phyloP scores from a whole-genome alignment of 352 stramenopile genomes.

The Albugo candida region DNA sequence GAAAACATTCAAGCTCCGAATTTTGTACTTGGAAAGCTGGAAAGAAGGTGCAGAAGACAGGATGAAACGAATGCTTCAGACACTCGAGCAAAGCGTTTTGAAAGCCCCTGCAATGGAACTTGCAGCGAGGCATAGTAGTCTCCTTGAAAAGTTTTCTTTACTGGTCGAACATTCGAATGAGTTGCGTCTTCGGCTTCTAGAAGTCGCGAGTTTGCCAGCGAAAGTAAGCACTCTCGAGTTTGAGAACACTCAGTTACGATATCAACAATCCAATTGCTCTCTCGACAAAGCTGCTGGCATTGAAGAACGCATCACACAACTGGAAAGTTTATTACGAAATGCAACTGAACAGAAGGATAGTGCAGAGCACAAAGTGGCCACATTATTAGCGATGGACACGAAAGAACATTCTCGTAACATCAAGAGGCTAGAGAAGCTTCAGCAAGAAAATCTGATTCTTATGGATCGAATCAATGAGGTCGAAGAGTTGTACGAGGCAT shows the following conservation, averaged over 20 bases:
- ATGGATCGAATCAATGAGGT: conserved; percentile 49
- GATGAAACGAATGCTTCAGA: conserved; percentile 38
- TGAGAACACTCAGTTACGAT: too few species aligned
- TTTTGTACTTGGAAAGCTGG: conserved; percentile 84
- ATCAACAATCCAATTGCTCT: too few species aligned
- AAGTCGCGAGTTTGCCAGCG: conserved; percentile 3
- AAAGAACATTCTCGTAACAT: not conserved
- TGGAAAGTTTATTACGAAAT: conserved; percentile 23
- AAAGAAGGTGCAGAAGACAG: conserved; percentile 50
- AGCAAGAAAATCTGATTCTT: conserved; percentile 30
- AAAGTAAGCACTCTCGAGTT: not conserved
- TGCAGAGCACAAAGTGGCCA: conserved; percentile 26
- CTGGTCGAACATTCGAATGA: conserved; percentile 23
- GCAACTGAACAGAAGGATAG: conserved; percentile 15
- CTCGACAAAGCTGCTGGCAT: not conserved
- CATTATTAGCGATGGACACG: not conserved
- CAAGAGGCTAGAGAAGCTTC: conserved; percentile 12
- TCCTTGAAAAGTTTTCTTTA: conserved; percentile 20
- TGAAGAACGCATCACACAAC: conserved; percentile 18
- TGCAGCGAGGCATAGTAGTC: conserved; percentile 11
- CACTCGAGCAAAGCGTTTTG: conserved; percentile 34
- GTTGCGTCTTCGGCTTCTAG: conserved; percentile 27
- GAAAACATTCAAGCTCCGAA: conserved; percentile 62
- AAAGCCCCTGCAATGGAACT: conserved; percentile 25
- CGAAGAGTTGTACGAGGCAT: conserved; percentile 47